Evolutionary conservation across 129 eudicot species (phyloP).

Genomic region (Lactuca saligna): DNA sequence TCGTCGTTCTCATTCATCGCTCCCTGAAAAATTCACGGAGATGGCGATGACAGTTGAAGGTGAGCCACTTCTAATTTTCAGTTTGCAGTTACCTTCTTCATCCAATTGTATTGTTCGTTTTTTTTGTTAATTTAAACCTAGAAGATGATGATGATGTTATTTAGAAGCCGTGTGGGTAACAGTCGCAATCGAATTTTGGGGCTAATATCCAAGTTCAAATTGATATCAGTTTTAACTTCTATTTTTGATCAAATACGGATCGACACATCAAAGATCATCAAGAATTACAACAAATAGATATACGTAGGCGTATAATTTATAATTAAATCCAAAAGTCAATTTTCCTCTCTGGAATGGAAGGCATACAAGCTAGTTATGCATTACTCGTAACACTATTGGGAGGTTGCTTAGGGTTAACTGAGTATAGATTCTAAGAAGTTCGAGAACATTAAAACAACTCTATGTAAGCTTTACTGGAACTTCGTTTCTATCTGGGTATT

Average conservation of each 20-base stretch:
- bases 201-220: not conserved
- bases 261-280: constrained; percentile 2
- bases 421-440: constrained; percentile 4
- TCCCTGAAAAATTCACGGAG: constrained; percentile 14
- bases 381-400: not conserved
- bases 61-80: constrained; percentile 11
- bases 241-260: not conserved
- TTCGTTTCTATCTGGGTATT: not conserved
- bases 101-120: not conserved
- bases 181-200: constrained; percentile 8
- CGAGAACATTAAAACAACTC: not conserved
- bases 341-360: not conserved
- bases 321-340: constrained; percentile 1
- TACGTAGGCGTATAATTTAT: constrained; percentile 5
- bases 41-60: constrained; percentile 46
- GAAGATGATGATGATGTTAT: constrained; percentile 4
- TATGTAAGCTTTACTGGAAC: not conserved
- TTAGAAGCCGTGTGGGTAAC: not conserved
- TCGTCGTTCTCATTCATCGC: constrained; percentile 19
- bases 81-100: not conserved
- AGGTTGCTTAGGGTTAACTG: constrained; percentile 10
- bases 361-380: constrained; percentile 3
- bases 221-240: not conserved
- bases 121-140: constrained; percentile 9
- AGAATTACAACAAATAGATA: constrained; percentile 1